These are phyloP conservation scores for Phytophthora idaei DNA, from an alignment of 352 stramenopile genomes.

Conservation along the genomic window DNA sequence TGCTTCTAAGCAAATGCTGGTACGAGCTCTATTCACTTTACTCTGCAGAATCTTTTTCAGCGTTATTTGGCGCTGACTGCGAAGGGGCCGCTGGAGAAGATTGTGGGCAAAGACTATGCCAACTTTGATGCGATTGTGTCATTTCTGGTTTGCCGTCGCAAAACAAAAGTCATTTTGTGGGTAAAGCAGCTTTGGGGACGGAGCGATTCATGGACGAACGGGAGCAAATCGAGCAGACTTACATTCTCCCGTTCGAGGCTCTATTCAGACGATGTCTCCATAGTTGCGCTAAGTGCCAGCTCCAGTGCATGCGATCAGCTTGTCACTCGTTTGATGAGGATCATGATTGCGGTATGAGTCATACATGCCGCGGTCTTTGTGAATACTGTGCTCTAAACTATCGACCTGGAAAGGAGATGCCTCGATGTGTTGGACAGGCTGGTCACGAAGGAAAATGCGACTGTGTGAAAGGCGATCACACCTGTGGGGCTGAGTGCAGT, in stretches of 20 bases:
- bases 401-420: constrained; percentile 25
- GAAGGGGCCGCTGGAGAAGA: constrained; percentile 33
- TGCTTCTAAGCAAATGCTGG: constrained; percentile 8
- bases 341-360: constrained; percentile 52
- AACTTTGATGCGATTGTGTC: constrained; percentile 43
- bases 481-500: constrained; percentile 36
- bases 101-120: constrained; percentile 25
- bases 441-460: constrained; percentile 49
- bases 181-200: constrained; percentile 37
- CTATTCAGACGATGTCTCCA: constrained; percentile 43
- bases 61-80: constrained; percentile 26
- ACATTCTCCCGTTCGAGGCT: constrained; percentile 31
- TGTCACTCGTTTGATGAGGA: constrained; percentile 34
- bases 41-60: constrained; percentile 29
- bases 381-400: constrained; percentile 37
- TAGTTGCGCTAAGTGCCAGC: constrained; percentile 38
- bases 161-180: constrained; percentile 38
- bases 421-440: constrained; percentile 34
- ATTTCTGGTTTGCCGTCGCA: constrained; percentile 49
- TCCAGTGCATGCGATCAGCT: constrained; percentile 44
- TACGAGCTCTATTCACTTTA: constrained; percentile 2
- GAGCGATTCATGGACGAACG: constrained; percentile 45
- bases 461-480: constrained; percentile 45
- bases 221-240: constrained; percentile 31
- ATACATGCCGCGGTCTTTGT: constrained; percentile 41